Percentiles rank a stretch among this genome's conserved stretches.
phyloP scores from a whole-genome alignment of 2,329 filamentous ascomycete species.

The Aspergillus calidoustus region DNA sequence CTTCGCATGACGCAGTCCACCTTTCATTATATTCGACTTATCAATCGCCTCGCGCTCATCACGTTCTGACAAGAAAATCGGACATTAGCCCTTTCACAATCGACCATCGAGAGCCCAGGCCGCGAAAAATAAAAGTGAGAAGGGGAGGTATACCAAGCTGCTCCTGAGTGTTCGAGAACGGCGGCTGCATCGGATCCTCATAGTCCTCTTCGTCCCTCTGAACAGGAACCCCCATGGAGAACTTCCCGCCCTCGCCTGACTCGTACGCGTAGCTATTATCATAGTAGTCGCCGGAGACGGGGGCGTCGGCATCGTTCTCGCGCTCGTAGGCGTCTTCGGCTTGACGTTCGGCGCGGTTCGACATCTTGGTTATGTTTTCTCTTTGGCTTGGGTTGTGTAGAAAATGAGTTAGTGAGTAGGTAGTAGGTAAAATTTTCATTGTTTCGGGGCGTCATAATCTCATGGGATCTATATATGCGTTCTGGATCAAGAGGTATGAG shows the following conservation, averaged over 20 bases:
- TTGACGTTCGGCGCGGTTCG: constrained; percentile 29
- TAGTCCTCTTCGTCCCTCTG: constrained; percentile 28
- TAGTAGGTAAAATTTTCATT: neutral
- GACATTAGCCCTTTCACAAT: neutral
- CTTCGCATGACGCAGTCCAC: constrained; percentile 32
- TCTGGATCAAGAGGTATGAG: neutral
- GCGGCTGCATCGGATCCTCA: constrained; percentile 37
- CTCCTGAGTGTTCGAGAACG: constrained; percentile 32
- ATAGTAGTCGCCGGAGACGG: constrained; percentile 24
- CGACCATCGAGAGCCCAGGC: neutral
- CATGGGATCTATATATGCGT: neutral
- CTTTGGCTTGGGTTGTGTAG: neutral
- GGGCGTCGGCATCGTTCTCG: constrained; percentile 31
- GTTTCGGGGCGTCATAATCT: neutral
- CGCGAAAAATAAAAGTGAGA: neutral
- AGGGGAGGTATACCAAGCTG: constrained; percentile 34
- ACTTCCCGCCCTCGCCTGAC: constrained; percentile 15
- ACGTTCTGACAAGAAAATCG: constrained; percentile 8
- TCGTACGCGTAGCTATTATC: constrained; percentile 33
- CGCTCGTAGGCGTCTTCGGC: constrained; percentile 36
- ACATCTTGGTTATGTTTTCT: constrained; percentile 25
- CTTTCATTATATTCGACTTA: constrained; percentile 26
- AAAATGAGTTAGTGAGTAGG: neutral
- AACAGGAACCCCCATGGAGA: constrained; percentile 28
- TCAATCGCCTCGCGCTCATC: constrained; percentile 31